phyloP scores from a whole-genome alignment of 441 rosid species.

The Flueggea neowawraea region DNA sequence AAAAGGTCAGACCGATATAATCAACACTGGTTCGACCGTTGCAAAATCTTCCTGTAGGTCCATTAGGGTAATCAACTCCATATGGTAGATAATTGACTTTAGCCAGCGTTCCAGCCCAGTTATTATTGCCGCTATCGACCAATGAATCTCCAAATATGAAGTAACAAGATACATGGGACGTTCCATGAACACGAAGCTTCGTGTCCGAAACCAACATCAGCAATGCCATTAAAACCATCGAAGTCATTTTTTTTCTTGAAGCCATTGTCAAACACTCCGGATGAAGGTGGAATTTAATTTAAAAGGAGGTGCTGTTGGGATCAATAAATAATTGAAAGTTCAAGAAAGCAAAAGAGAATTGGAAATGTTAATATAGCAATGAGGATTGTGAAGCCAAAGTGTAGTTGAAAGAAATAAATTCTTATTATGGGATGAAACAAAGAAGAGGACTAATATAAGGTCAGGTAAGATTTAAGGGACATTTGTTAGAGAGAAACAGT shows the following conservation, averaged over 20 bases:
- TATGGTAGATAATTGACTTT: constrained; percentile 24
- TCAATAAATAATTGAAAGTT: no score
- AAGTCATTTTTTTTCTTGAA: not conserved
- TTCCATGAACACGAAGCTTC: not conserved
- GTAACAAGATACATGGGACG: constrained; percentile 18
- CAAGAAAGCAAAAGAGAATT: no score
- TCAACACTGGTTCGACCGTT: constrained; percentile 17
- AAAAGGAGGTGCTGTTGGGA: no score
- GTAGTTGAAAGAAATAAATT: no score
- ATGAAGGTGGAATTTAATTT: no score
- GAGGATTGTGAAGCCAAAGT: no score
- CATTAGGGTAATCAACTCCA: constrained; percentile 18
- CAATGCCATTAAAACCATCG: not conserved
- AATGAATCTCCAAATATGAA: constrained; percentile 35
- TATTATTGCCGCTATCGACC: constrained; percentile 27
- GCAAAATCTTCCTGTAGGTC: constrained; percentile 23
- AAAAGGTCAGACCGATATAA: not conserved
- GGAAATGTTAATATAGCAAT: no score
- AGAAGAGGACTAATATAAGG: no score
- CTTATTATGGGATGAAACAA: no score
- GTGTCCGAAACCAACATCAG: not conserved
- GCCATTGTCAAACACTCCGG: no score
- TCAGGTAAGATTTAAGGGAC: no score
- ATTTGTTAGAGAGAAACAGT: no score
- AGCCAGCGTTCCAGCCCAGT: constrained; percentile 3